Percentiles rank a stretch among this genome's conserved stretches.
phyloP scores from a whole-genome alignment of 2,329 filamentous ascomycete species.

The Orbilia brochopaga region DNA sequence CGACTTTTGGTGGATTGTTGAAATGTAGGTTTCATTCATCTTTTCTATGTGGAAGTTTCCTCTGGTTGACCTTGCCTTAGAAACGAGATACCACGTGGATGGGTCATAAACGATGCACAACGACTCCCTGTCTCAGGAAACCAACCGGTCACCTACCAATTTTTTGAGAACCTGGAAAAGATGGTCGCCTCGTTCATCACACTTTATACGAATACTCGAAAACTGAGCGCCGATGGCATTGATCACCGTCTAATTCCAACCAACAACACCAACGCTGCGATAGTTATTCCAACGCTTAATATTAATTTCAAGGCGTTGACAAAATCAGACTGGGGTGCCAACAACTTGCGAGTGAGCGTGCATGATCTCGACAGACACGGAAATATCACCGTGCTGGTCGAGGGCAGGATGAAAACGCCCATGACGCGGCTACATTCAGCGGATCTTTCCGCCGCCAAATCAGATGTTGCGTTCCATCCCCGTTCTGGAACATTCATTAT shows the following conservation, averaged over 20 bases:
- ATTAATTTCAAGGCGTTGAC: constrained; percentile 55
- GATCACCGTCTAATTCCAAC: constrained; percentile 54
- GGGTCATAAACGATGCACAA: constrained; percentile 55
- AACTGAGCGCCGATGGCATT: constrained; percentile 56
- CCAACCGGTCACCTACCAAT: constrained; percentile 53
- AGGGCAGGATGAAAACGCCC: constrained; percentile 65
- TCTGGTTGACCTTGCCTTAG: constrained; percentile 10
- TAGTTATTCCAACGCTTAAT: constrained; percentile 55
- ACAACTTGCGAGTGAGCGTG: constrained; percentile 68
- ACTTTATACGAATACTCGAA: constrained; percentile 57
- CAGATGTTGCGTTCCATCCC: constrained; percentile 68
- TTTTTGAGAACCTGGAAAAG: constrained; percentile 57
- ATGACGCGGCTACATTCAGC: constrained; percentile 60
- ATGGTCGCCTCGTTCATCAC: constrained; percentile 58
- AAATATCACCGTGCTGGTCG: constrained; percentile 64
- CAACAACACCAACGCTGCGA: constrained; percentile 53
- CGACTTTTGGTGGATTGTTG: constrained; percentile 79
- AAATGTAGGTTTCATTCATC: constrained; percentile 62
- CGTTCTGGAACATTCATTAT: constrained; percentile 69
- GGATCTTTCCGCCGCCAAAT: constrained; percentile 58
- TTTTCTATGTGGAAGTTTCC: background rate
- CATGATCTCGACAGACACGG: constrained; percentile 62
- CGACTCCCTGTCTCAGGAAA: constrained; percentile 44
- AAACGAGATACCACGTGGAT: constrained; percentile 52
- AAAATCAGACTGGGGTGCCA: constrained; percentile 64